Percentiles rank a stretch among this genome's conserved stretches.
phyloP scores from a whole-genome alignment of 2,329 filamentous ascomycete genomes.

The Ascochyta pisi region DNA sequence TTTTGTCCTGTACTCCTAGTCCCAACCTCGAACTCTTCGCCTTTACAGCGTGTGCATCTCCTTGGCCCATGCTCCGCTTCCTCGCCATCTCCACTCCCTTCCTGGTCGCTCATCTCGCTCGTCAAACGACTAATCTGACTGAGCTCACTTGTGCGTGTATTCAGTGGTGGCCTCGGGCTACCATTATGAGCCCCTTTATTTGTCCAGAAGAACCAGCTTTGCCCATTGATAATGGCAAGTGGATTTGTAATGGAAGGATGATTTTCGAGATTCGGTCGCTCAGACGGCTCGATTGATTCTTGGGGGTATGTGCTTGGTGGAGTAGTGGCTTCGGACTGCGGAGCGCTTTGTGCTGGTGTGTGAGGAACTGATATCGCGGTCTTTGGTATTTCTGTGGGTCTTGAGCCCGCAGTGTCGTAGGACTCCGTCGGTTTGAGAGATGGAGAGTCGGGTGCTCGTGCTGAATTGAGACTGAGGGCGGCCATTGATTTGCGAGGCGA shows the following conservation, averaged over 20 bases:
- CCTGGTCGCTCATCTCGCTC: constrained; percentile 25
- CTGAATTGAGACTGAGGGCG: constrained; percentile 24
- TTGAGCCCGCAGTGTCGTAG: constrained; percentile 22
- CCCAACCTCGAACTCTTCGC: constrained; percentile 68
- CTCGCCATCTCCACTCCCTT: constrained; percentile 56
- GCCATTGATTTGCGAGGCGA: constrained; percentile 57
- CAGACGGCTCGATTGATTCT: neutral
- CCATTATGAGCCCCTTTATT: neutral
- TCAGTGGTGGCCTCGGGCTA: constrained; percentile 31
- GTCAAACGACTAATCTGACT: constrained; percentile 67
- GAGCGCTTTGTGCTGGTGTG: constrained; percentile 19
- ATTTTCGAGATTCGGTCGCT: neutral
- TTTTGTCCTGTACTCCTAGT: constrained; percentile 53
- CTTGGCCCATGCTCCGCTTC: neutral
- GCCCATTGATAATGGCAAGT: constrained; percentile 58
- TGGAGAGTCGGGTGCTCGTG: constrained; percentile 28
- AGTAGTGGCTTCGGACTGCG: constrained; percentile 13
- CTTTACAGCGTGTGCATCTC: constrained; percentile 64
- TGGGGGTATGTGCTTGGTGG: neutral
- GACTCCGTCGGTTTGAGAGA: constrained; percentile 21
- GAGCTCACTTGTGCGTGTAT: constrained; percentile 53
- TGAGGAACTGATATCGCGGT: constrained; percentile 30
- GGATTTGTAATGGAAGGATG: constrained; percentile 45
- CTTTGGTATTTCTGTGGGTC: constrained; percentile 24
- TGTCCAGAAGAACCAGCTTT: constrained; percentile 62